phyloP scores from a whole-genome alignment of 148 eudicot species.

The Vaccinium macrocarpon region DNA sequence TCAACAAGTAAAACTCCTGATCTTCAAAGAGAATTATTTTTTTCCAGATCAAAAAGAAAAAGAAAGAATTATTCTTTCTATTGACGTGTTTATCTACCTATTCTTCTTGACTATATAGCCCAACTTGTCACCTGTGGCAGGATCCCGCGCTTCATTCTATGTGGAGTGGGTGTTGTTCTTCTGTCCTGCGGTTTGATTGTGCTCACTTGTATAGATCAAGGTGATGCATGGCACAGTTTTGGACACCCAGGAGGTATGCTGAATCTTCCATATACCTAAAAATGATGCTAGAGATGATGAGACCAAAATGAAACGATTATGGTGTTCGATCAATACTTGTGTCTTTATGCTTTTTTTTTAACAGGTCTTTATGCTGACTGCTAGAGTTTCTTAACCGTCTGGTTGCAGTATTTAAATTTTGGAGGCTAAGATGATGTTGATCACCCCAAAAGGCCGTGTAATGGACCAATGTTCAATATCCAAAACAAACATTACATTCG shows the following conservation, averaged over 20 bases:
- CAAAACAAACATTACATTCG: background rate
- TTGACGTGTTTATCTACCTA: background rate
- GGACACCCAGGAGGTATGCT: constrained; percentile 58
- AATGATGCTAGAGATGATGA: background rate
- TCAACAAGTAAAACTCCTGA: background rate
- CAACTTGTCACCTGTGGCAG: constrained; percentile 28
- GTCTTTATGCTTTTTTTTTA: background rate
- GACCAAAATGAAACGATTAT: background rate
- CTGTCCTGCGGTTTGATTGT: constrained; percentile 36
- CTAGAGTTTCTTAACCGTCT: background rate
- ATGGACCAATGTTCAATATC: background rate
- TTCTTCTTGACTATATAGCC: background rate
- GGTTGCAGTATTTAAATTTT: background rate
- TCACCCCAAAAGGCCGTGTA: background rate
- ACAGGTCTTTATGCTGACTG: background rate
- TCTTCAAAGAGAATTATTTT: background rate
- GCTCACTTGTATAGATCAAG: constrained; percentile 49
- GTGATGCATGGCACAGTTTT: constrained; percentile 38
- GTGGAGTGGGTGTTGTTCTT: constrained; percentile 43
- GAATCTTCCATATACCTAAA: background rate
- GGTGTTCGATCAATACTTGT: background rate
- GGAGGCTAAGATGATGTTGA: background rate
- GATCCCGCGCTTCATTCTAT: constrained; percentile 36
- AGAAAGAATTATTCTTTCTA: background rate
- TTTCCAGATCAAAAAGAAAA: background rate